Evolutionary conservation across 768 basidiomycete genomes (phyloP).

Genomic region (Asterophora parasitica): DNA sequence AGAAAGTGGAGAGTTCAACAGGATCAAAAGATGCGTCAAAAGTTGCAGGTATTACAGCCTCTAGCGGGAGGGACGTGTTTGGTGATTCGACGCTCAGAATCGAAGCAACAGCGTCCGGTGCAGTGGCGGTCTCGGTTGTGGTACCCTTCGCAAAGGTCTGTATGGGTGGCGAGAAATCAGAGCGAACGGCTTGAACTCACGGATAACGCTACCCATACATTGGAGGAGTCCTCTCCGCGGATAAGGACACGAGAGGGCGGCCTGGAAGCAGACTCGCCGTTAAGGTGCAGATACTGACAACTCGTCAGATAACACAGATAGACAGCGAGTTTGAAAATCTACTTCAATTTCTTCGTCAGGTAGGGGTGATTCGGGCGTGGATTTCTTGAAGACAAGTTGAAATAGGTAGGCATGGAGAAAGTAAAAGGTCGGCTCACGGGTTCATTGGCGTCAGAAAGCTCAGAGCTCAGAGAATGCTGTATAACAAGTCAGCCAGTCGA

Average conservation of each 20-base stretch:
- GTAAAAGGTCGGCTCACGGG: not conserved
- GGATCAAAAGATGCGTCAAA: constrained; percentile 21
- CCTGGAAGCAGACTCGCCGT: not conserved
- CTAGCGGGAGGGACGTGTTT: constrained; percentile 23
- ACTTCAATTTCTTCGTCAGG: not conserved
- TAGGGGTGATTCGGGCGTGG: not conserved
- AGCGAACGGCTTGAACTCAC: not conserved
- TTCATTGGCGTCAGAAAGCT: not conserved
- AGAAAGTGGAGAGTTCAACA: constrained; percentile 3
- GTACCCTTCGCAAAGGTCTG: constrained; percentile 1
- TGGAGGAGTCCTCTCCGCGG: constrained; percentile 1
- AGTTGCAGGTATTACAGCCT: constrained; percentile 20
- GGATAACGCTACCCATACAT: not conserved
- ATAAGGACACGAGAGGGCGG: not conserved
- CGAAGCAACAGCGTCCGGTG: not conserved
- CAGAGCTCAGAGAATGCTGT: not conserved
- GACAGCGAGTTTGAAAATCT: not conserved
- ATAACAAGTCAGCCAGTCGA: not conserved
- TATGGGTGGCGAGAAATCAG: not conserved
- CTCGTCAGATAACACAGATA: not conserved
- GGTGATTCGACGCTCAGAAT: constrained; percentile 8
- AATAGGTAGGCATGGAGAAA: not conserved
- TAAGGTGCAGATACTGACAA: not conserved
- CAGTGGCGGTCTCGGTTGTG: not conserved
- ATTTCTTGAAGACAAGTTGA: not conserved